Evolutionary conservation across 2,329 filamentous ascomycete species (phyloP).

Genomic region (Mollisiaceae sp.): DNA sequence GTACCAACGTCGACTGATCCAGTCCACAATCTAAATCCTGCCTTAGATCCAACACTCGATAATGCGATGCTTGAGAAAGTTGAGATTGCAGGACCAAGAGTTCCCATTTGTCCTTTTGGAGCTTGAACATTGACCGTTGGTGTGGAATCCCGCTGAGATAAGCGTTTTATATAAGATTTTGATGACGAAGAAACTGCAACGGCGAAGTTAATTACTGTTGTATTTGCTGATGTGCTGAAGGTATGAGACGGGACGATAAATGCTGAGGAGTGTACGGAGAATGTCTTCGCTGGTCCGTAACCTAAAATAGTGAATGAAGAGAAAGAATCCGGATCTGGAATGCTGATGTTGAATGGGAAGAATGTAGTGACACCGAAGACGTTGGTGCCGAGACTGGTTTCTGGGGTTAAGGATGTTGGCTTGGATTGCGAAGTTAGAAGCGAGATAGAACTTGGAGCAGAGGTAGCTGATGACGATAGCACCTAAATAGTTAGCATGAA

Average conservation of each 20-base stretch:
- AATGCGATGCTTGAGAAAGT: slow-evolving; percentile 20
- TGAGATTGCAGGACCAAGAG: slow-evolving; percentile 22
- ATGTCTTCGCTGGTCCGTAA: slow-evolving; percentile 17
- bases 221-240: slow-evolving; percentile 8
- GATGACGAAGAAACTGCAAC: slow-evolving; percentile 13
- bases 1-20: slow-evolving; percentile 26
- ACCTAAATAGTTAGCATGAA: slow-evolving; percentile 17
- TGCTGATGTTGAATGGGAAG: slow-evolving; percentile 29
- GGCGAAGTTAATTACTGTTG: slow-evolving; percentile 23
- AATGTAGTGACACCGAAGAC: slow-evolving; percentile 30
- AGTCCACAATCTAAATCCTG: slow-evolving; percentile 26
- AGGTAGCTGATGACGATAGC: slow-evolving; percentile 8
- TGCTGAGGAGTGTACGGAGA: slow-evolving; percentile 17
- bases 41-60: slow-evolving; percentile 10
- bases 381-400: slow-evolving; percentile 22
- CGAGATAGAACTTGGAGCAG: slow-evolving; percentile 16
- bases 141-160: background rate
- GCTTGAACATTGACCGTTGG: slow-evolving; percentile 22
- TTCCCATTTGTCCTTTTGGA: slow-evolving; percentile 29
- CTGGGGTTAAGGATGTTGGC: slow-evolving; percentile 9
- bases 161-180: background rate
- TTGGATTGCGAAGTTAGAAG: slow-evolving; percentile 6
- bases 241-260: slow-evolving; percentile 31
- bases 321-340: slow-evolving; percentile 22
- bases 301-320: slow-evolving; percentile 21